These are phyloP conservation scores for Cladosporium cucumerinum DNA, from an alignment of 2,329 filamentous ascomycete species.

Conservation along the genomic window DNA sequence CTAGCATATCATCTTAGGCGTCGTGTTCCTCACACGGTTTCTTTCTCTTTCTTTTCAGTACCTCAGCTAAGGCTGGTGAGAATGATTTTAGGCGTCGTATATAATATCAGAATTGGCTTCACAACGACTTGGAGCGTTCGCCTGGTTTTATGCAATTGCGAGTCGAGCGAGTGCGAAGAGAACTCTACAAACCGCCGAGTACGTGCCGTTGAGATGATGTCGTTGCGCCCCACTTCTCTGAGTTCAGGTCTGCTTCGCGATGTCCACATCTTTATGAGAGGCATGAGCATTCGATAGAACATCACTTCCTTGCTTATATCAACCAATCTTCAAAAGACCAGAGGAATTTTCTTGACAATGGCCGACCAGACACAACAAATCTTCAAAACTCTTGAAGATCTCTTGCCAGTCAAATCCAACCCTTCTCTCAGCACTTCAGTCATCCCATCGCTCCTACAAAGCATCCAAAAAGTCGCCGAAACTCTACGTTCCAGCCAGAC, in stretches of 20 bases:
- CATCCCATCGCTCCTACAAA: slow-evolving; percentile 48
- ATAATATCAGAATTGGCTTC: neutral
- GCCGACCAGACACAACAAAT: slow-evolving; percentile 1
- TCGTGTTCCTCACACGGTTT: neutral
- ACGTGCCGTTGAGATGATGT: slow-evolving; percentile 4
- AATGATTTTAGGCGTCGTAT: neutral
- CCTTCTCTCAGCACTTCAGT: slow-evolving; percentile 36
- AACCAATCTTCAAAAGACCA: neutral
- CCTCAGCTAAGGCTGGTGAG: neutral
- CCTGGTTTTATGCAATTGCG: neutral
- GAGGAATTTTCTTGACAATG: neutral
- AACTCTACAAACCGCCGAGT: neutral
- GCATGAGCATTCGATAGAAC: neutral
- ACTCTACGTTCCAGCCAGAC: slow-evolving; percentile 46
- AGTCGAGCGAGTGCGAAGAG: neutral
- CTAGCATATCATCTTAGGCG: neutral
- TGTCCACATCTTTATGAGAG: neutral
- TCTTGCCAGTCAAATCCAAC: slow-evolving; percentile 2
- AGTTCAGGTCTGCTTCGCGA: neutral
- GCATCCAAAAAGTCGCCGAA: slow-evolving; percentile 46
- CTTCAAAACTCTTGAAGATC: neutral
- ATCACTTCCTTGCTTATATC: neutral
- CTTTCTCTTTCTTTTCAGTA: neutral
- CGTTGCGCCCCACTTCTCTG: neutral
- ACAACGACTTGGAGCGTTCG: neutral